These are phyloP conservation scores for Nitzschia sp. DNA, from an alignment of 108 stramenopile species.

Conservation along the genomic window DNA sequence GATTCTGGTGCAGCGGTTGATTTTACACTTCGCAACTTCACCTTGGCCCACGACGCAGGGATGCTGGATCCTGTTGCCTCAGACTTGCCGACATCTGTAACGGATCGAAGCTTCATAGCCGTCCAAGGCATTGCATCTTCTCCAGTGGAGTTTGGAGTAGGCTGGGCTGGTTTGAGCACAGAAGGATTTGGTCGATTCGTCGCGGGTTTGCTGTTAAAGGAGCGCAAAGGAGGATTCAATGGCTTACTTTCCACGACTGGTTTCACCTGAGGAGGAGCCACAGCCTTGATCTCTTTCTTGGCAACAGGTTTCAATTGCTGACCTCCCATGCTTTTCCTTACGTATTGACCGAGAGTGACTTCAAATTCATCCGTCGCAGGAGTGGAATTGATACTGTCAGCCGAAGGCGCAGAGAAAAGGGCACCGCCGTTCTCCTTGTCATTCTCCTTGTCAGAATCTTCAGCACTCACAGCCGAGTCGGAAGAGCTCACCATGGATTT, in stretches of 20 bases:
- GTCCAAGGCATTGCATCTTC: conserved; percentile 18
- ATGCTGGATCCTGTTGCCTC: conserved; percentile 13
- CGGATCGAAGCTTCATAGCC: conserved; percentile 30
- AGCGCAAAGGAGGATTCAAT: not conserved
- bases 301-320: not conserved
- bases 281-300: not conserved
- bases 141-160: not conserved
- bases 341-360: conserved; percentile 23
- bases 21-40: conserved; percentile 12
- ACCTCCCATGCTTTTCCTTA: conserved; percentile 15
- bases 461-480: not conserved
- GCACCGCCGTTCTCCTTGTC: conserved; percentile 13
- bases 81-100: conserved; percentile 18
- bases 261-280: not conserved
- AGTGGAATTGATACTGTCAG: conserved; percentile 16
- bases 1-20: not conserved
- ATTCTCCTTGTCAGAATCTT: conserved; percentile 17
- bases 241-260: not conserved
- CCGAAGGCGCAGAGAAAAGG: conserved; percentile 9
- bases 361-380: conserved; percentile 11
- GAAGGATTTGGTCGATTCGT: conserved; percentile 3
- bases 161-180: not conserved
- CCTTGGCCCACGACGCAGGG: conserved; percentile 42
- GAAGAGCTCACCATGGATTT: not conserved
- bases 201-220: not conserved